A percentile compares a stretch with the other conserved stretches of the same genome.
Evolutionary conservation across 805 yeast species (phyloP).

Genomic region (Brettanomyces nanus): DNA sequence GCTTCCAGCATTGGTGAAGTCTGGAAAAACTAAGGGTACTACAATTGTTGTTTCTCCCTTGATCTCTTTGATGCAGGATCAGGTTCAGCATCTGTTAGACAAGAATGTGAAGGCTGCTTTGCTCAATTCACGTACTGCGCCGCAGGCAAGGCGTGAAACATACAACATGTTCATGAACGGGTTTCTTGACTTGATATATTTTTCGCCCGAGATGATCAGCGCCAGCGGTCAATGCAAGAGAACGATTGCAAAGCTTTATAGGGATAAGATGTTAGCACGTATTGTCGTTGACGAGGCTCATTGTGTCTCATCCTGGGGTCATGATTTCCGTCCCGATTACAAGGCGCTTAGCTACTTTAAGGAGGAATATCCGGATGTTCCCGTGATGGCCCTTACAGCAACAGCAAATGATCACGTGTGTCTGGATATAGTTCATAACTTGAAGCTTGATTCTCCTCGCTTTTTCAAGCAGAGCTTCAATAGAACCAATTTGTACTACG

Average conservation of each 20-base stretch:
- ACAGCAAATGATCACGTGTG: conserved; percentile 91
- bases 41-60: conserved; percentile 92
- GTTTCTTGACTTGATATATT: conserved; percentile 63
- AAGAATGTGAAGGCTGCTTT: conserved; percentile 74
- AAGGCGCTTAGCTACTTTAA: conserved; percentile 72
- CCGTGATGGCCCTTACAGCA: conserved; percentile 94
- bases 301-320: conserved; percentile 98
- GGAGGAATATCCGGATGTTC: conserved; percentile 64
- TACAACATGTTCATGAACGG: conserved; percentile 59
- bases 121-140: conserved; percentile 70
- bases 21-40: conserved; percentile 73
- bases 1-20: conserved; percentile 75
- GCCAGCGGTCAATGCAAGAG: conserved; percentile 61
- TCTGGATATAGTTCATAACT: conserved; percentile 74
- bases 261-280: conserved; percentile 57
- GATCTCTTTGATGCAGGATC: conserved; percentile 96
- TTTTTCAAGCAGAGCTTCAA: conserved; percentile 87
- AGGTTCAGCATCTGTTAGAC: conserved; percentile 68
- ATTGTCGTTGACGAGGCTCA: conserved; percentile 96
- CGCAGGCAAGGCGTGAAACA: conserved; percentile 54
- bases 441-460: conserved; percentile 52
- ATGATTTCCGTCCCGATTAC: conserved; percentile 95
- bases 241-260: conserved; percentile 51
- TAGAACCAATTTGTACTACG: conserved; percentile 75
- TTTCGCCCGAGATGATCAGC: conserved; percentile 92